Evolutionary conservation across 441 rosid species (phyloP), one percentile per base, ranked within the genome.

Genomic region (Adansonia gregorii): DNA sequence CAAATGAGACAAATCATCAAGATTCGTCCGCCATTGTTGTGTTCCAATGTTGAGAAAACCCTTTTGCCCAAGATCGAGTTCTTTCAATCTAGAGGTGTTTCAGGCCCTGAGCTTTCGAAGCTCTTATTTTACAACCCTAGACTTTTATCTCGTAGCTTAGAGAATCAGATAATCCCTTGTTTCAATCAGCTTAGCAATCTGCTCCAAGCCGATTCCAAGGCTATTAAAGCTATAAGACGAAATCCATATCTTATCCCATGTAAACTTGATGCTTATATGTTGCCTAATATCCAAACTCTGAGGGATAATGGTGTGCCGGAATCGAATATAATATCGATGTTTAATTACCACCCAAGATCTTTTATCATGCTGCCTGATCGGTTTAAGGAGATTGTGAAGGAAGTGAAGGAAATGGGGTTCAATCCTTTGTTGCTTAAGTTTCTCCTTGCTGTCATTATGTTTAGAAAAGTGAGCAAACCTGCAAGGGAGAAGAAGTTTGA

Each of bases 401-500:
- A 69, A 35, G 75, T 76, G 0, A 77, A 55, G 75, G 54, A 51
- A 52, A 60, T 86, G 78, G 85, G 87, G 7, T 61, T 84, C 20
- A 46, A 77, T 63, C 84, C 85, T 63, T 71, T 43, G 5, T 49
- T 6, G 1, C 3, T 0, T 7, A 20, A 8, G 15, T 87, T 86
- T 27, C 51, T 86, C 15, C 0, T 0, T 14, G 86, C 88, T 27
- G 4, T 82, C 22, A 0, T 1, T 4, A 63, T 61, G 0, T 52
- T 78, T 15, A 22, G 11, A 2, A 6, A 6, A 1, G 7, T 75
- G 73, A 74, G 71, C 8, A 22, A 58, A 43, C 52, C 78, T 3
- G 74, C 76, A 1, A 81, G 82, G 86, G 80, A 78, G 27, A 78
- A 39, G 46, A 84, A 82, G 41, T 8, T 80, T 12, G 72, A 76